Evolutionary conservation across 2,329 filamentous ascomycete species (phyloP).

Genomic region (Monosporascus sp.): DNA sequence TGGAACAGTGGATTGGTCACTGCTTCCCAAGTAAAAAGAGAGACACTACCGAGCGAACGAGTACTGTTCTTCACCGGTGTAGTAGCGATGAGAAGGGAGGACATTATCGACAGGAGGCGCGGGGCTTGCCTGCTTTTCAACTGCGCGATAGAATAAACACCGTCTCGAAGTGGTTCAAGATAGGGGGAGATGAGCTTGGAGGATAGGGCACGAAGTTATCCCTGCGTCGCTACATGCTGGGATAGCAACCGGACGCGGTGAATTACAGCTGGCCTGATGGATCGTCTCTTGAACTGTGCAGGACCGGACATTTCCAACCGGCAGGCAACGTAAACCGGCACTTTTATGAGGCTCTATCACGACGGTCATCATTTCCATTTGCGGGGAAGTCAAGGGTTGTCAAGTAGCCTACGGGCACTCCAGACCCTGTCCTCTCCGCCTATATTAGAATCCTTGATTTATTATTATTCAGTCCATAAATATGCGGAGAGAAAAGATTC

Average conservation of each 20-base stretch:
- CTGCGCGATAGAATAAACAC: neutral
- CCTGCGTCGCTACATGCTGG: too few relatives aligned
- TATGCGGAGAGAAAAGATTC: too few relatives aligned
- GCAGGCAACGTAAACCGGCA: neutral
- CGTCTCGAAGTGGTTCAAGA: neutral
- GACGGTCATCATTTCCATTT: neutral
- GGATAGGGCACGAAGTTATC: neutral
- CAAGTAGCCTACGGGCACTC: neutral
- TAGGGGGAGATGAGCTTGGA: neutral
- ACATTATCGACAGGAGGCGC: neutral
- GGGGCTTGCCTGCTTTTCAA: neutral
- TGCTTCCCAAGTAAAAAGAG: slow-evolving; percentile 17
- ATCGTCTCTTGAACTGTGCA: neutral
- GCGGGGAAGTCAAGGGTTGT: neutral
- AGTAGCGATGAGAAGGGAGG: slow-evolving; percentile 15
- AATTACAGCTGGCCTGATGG: neutral
- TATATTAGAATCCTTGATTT: neutral
- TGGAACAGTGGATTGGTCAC: slow-evolving; percentile 19
- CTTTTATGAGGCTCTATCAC: neutral
- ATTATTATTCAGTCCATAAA: too few relatives aligned
- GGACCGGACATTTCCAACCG: neutral
- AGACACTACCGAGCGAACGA: slow-evolving; percentile 9
- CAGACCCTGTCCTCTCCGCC: neutral
- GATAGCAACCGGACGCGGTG: neutral
- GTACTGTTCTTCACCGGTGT: slow-evolving; percentile 11